These are phyloP conservation scores for Cairneyella variabilis DNA, from an alignment of 495 filamentous ascomycete species.

Conservation along the genomic window DNA sequence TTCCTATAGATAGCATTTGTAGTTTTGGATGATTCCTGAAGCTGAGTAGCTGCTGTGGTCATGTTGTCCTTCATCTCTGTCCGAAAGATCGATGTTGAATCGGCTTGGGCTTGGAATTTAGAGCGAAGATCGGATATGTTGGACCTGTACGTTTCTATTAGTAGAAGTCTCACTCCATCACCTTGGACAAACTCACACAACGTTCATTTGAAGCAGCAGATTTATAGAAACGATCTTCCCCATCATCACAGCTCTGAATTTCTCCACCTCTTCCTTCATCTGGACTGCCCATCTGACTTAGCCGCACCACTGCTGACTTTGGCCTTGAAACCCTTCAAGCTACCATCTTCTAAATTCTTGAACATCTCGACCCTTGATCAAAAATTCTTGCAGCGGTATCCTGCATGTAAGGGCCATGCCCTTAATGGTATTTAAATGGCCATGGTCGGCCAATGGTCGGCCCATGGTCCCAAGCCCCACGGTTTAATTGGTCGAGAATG, in stretches of 20 bases:
- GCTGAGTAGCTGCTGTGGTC: too few species aligned
- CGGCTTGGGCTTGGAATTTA: too few species aligned
- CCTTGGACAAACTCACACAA: background rate
- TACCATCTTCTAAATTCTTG: constrained; percentile 16
- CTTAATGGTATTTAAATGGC: constrained; percentile 31
- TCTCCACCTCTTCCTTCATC: constrained; percentile 28
- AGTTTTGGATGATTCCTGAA: too few species aligned
- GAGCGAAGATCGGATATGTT: constrained; percentile 13
- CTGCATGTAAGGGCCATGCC: constrained; percentile 29
- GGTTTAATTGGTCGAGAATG: constrained; percentile 24
- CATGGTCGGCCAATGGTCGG: constrained; percentile 18
- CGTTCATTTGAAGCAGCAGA: constrained; percentile 12
- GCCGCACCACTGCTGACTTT: constrained; percentile 10
- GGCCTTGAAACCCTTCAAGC: background rate
- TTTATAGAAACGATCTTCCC: constrained; percentile 29
- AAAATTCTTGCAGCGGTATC: constrained; percentile 27
- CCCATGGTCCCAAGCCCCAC: constrained; percentile 22
- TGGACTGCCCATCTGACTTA: constrained; percentile 27
- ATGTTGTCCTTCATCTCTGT: too few species aligned
- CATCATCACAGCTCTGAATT: constrained; percentile 24
- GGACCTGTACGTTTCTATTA: background rate
- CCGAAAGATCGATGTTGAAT: too few species aligned
- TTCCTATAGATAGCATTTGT: too few species aligned
- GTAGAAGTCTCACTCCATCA: background rate
- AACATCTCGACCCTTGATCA: constrained; percentile 27